A percentile compares a stretch with the other conserved stretches of the same genome.
Evolutionary conservation across 1,284 basidiomycete species (phyloP).

Genomic region (Inonotus hispidus): DNA sequence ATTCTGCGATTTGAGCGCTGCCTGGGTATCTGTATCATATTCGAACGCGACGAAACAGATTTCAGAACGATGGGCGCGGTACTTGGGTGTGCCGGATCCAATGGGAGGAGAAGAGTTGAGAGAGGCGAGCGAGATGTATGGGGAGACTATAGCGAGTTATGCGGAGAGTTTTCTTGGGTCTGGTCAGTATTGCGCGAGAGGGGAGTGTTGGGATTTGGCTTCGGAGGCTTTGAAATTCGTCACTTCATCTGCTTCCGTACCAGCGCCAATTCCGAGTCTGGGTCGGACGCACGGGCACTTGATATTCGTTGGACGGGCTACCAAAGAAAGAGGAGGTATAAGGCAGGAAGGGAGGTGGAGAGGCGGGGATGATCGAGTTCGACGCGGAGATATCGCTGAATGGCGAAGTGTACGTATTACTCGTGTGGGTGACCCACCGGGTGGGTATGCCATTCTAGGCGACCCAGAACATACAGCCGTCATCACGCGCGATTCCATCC

Average conservation of each 20-base stretch:
- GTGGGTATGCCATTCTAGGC: slow-evolving; percentile 26
- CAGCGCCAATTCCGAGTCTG: slow-evolving; percentile 43
- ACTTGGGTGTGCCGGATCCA: slow-evolving; percentile 35
- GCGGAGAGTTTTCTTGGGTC: slow-evolving; percentile 42
- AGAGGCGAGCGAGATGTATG: slow-evolving; percentile 43
- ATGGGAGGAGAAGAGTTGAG: slow-evolving; percentile 32
- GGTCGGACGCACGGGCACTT: slow-evolving; percentile 51
- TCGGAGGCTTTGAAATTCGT: slow-evolving; percentile 40
- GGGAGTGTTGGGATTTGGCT: slow-evolving; percentile 59
- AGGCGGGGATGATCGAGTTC: slow-evolving; percentile 46
- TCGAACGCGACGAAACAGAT: slow-evolving; percentile 28
- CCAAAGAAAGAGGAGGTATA: slow-evolving; percentile 23
- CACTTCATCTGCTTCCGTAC: slow-evolving; percentile 37
- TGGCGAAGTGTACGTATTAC: slow-evolving; percentile 40
- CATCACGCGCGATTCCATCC: slow-evolving; percentile 28
- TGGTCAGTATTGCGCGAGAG: slow-evolving; percentile 42
- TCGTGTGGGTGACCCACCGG: slow-evolving; percentile 12
- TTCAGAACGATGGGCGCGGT: slow-evolving; percentile 34
- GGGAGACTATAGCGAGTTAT: slow-evolving; percentile 42
- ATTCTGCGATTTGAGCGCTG: slow-evolving; percentile 45
- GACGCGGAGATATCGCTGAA: slow-evolving; percentile 52
- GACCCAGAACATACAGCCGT: slow-evolving; percentile 37
- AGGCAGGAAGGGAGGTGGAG: slow-evolving; percentile 44
- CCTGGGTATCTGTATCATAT: slow-evolving; percentile 42
- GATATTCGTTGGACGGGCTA: slow-evolving; percentile 42